These are phyloP conservation scores for Turnera subulata DNA, from an alignment of 345 rosid species.

Conservation along the genomic window DNA sequence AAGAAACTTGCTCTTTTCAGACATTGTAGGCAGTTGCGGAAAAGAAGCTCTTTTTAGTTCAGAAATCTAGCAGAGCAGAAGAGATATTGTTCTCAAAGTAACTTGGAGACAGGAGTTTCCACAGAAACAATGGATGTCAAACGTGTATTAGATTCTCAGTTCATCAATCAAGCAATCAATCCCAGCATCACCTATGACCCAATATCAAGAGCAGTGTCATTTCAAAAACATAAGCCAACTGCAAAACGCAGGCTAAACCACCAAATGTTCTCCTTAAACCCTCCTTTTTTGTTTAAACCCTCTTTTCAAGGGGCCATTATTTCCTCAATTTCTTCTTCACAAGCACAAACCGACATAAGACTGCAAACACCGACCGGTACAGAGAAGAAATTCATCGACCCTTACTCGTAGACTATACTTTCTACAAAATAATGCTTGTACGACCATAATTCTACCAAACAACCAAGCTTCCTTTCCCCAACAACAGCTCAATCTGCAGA, in stretches of 20 bases:
- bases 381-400: not conserved
- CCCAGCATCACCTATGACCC: not conserved
- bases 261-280: slow-evolving; percentile 6
- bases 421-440: not conserved
- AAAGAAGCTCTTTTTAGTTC: too few species aligned
- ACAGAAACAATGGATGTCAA: not conserved
- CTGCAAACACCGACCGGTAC: not conserved
- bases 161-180: slow-evolving; percentile 3
- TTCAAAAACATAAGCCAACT: slow-evolving; percentile 4
- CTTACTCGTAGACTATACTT: not conserved
- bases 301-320: too few species aligned
- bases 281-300: too few species aligned
- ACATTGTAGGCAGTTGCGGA: slow-evolving; percentile 25
- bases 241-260: slow-evolving; percentile 8
- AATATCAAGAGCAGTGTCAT: not conserved
- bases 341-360: not conserved
- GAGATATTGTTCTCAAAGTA: not conserved
- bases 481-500: slow-evolving; percentile 20
- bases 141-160: not conserved
- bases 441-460: not conserved
- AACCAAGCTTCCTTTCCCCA: not conserved
- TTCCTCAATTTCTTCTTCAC: not conserved
- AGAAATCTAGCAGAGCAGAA: not conserved
- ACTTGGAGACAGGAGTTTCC: not conserved
- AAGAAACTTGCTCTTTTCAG: slow-evolving; percentile 25